Base-by-base conservation (phyloP, 768 basidiomycete species). In the Boletus coccyginus region DNA sequence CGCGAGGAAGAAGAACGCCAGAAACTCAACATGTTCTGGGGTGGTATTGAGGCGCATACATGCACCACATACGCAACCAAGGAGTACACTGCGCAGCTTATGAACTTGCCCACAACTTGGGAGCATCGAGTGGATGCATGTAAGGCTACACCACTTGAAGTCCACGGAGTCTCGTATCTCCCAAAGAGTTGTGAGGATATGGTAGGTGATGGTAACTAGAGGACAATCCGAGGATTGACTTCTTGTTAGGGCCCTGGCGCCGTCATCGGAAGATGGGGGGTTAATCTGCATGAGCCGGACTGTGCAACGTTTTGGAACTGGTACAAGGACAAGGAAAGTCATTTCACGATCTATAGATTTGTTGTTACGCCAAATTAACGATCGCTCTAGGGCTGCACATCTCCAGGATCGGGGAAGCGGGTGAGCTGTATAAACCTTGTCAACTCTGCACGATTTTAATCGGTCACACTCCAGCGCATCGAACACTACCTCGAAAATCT, bases 401-500 rank as follows among this genome's bases (percentile, higher is more conserved):
- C 69, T 5, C 53, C 45, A 3, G 57, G 57, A 19, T 71, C 69
- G 5, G 64, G 62, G 14, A 65, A 52, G 40, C 56, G 67, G 58
- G 73, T 62, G 33, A 55, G 62, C 39, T 2, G 21, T 31, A 5
- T 31, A 11, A 14, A n/a, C 38, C 16, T 40, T 3, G 13, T 21
- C 8, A 21, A 10, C 7, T 0, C 24, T 24, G 7, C 3, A 42
- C 14, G 29, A 9, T 29, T 56, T 11, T 36, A 35, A 38, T 19
- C 9, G 2, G 13, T 19, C 11, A n/a, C 10, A 3, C 16, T 2
- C 2, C 46, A 73, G 70, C 63, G 62, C 29, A 64, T 72, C 50
- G 69, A 73, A 21, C 65, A 69, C 2, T 67, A 60, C 43, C 47
- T 74, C 9, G 63, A 66, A n/a, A 66, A 69, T 16, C 61, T 74